A percentile compares a stretch with the other conserved stretches of the same genome.
These are phyloP conservation scores for Gracilaria vermiculophylla DNA, from an alignment of 23 red algal genomes.

Conservation along the genomic window DNA sequence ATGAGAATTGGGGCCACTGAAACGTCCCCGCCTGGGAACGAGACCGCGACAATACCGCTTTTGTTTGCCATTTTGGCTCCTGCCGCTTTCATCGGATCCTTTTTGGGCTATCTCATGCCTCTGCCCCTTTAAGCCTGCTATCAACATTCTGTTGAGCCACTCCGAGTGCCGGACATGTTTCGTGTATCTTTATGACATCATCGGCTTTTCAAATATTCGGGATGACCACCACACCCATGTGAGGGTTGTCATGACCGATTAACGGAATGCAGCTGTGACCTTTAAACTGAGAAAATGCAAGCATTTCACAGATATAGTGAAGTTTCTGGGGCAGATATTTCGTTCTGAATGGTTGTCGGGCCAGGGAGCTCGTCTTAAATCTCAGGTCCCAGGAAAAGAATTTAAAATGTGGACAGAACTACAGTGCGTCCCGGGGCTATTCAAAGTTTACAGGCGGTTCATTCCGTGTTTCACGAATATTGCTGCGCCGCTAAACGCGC, in stretches of 20 bases:
- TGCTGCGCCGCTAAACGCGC: background rate
- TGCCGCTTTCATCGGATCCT: too few species aligned
- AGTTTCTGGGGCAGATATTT: background rate
- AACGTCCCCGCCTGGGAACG: too few species aligned
- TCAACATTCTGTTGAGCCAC: too few species aligned
- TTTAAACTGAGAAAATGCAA: background rate
- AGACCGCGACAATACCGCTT: background rate
- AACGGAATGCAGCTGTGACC: too few species aligned
- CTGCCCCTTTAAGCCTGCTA: too few species aligned
- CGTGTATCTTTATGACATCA: background rate
- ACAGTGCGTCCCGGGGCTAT: background rate
- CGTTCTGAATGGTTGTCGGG: background rate
- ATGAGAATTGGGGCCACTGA: too few species aligned
- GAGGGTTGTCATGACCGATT: too few species aligned
- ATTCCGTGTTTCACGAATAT: background rate
- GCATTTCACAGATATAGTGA: background rate
- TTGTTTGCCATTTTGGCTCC: too few species aligned
- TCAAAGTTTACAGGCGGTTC: background rate
- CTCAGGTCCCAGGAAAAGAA: background rate
- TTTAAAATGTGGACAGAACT: background rate
- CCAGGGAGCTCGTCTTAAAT: background rate
- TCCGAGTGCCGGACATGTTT: background rate
- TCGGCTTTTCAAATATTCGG: background rate
- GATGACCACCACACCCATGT: too few species aligned
- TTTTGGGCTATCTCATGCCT: too few species aligned